Conservation (phyloP, 2,329 filamentous ascomycete genomes). For the Aspergillus sclerotialis region DNA sequence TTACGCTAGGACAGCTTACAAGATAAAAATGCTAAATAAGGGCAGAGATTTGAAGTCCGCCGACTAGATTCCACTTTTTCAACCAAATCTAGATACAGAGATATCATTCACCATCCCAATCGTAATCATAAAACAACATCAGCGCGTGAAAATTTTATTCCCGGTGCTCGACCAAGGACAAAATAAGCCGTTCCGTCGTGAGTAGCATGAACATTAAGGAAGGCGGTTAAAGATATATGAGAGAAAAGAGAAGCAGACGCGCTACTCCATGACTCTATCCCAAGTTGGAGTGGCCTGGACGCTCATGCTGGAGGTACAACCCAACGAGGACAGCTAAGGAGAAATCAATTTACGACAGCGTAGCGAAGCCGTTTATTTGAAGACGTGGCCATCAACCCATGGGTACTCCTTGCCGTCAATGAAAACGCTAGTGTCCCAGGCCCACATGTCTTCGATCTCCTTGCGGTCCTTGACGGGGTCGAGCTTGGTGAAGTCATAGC, state of each 20-base stretch:
- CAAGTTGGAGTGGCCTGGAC: too few relatives aligned
- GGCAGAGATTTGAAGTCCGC: too few relatives aligned
- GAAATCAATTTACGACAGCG: too few relatives aligned
- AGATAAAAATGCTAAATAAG: too few relatives aligned
- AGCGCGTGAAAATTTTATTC: slow-evolving; percentile 7
- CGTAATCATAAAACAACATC: slow-evolving; percentile 1
- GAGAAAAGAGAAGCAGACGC: too few relatives aligned
- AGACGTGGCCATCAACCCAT: slow-evolving; percentile 92
- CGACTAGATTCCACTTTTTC: too few relatives aligned
- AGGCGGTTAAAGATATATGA: background rate
- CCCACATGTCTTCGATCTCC: slow-evolving; percentile 82
- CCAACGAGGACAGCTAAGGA: background rate
- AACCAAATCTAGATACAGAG: too few relatives aligned
- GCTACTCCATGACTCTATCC: too few relatives aligned
- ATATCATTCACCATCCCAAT: slow-evolving; percentile 3
- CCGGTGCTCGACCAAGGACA: slow-evolving; percentile 9
- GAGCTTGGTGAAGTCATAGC: slow-evolving; percentile 94
- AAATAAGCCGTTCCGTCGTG: slow-evolving; percentile 13
- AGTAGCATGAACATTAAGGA: slow-evolving; percentile 9
- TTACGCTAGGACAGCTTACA: too few relatives aligned
- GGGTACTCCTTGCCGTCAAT: slow-evolving; percentile 82
- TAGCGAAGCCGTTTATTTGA: slow-evolving; percentile 91
- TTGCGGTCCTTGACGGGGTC: slow-evolving; percentile 82
- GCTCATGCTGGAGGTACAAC: background rate
- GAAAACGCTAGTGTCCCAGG: slow-evolving; percentile 77